Evolutionary conservation across 2,329 filamentous ascomycete genomes (phyloP), one percentile per base, ranked within the genome.

Genomic region (Aspergillus sp.): DNA sequence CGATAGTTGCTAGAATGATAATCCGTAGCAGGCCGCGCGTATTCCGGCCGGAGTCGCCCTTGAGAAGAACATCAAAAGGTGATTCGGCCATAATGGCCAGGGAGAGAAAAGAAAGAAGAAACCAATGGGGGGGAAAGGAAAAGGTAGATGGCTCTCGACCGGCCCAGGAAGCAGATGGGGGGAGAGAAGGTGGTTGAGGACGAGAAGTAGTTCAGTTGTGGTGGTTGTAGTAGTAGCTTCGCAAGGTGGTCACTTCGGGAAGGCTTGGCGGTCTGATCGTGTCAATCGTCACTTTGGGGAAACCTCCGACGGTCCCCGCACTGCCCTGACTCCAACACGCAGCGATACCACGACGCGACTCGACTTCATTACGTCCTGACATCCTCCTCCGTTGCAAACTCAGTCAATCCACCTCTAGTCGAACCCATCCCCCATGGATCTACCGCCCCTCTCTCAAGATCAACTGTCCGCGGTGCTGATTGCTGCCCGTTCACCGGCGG

Each of bases 1-100:
- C 94, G 75, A 99, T 97, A 69, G 93, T 85, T 68, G 81, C 82
- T 65, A 99, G 85, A 77, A 99, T 99, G 68, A 95, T 82, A 64
- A 97, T 85, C 70, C 92, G 87, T 60, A 99, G 80, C 67, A 97
- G 77, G 60, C 90, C 88, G 73, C 92, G 86, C 58, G 90, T 89
- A 74, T 86, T 97, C 74, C 87, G 83, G 67, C 86, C 87, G 64
- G 87, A 89, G 71, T 85, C 87, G 72, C 89, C 88, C 78, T 89
- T 86, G 70, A 91, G 82, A 71, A 94, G 81, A 66, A 79, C 73
- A 62, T 80, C 78, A 68, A 83, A 61, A 60, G 73, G 66, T 66
- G 71, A 65, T 53, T 68, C 63, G 67, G 74, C 75, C 75, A 77
- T 78, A 60, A 69, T 70, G 73, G 73, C 73, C 73, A 64, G 58